These are phyloP conservation scores for Tolypocladium sp. DNA, from an alignment of 2,329 filamentous ascomycete species.

Conservation along the genomic window DNA sequence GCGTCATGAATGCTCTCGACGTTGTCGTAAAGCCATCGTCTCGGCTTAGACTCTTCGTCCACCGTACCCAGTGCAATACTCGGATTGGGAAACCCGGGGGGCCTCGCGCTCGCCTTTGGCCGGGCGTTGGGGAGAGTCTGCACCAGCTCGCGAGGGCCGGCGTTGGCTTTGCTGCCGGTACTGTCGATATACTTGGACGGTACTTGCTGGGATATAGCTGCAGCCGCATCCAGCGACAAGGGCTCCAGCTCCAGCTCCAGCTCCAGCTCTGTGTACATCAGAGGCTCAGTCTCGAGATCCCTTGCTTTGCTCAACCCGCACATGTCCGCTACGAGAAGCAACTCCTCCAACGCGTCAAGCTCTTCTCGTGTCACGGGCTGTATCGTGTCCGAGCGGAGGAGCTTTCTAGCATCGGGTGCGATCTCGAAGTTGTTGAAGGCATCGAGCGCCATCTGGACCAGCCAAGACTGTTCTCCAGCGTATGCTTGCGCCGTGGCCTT, in stretches of 20 bases:
- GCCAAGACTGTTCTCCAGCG: neutral
- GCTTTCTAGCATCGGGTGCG: neutral
- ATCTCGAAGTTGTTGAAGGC: conserved; percentile 4
- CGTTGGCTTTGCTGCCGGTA: too few species aligned
- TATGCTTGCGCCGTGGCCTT: neutral
- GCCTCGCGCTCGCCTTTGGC: too few species aligned
- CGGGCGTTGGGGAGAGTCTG: too few species aligned
- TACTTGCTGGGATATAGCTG: conserved; percentile 4
- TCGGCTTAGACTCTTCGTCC: neutral
- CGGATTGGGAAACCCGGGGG: too few species aligned
- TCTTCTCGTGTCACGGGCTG: neutral
- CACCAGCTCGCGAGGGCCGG: too few species aligned
- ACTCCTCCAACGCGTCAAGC: neutral
- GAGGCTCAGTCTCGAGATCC: neutral
- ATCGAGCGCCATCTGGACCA: conserved; percentile 1
- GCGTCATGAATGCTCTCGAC: neutral
- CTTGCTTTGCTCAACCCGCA: neutral
- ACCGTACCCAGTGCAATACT: neutral
- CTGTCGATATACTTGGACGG: too few species aligned
- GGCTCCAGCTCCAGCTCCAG: neutral
- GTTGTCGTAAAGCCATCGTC: neutral
- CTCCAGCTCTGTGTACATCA: conserved; percentile 3
- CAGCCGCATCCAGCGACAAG: neutral
- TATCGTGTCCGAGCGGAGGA: neutral
- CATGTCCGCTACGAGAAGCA: neutral